Evolutionary conservation across 1,139 yeast species (phyloP).

Genomic region (Saccharomyces uvarum): DNA sequence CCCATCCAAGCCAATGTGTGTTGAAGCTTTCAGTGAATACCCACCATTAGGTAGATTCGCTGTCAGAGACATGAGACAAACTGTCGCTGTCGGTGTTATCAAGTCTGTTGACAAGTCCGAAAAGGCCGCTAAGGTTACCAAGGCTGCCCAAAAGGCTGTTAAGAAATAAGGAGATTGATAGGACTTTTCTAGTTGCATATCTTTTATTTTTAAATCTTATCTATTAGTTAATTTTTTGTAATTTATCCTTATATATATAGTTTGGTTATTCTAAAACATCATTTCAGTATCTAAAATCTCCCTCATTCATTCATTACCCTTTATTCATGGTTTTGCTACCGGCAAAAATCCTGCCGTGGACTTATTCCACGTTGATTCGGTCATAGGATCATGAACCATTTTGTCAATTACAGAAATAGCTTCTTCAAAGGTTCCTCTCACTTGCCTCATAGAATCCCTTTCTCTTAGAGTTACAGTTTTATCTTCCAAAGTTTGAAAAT

Average conservation of each 20-base stretch:
- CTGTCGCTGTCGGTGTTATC: conserved; percentile 99
- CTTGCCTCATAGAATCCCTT: conserved; percentile 95
- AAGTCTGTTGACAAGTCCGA: conserved; percentile 94
- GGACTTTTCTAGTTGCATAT: conserved; percentile 1
- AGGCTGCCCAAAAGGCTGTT: conserved; percentile 94
- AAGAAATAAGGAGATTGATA: conserved; percentile 5
- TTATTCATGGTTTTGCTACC: neutral
- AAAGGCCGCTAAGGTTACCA: conserved; percentile 96
- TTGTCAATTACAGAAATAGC: conserved; percentile 72
- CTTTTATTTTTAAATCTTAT: neutral
- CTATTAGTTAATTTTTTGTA: conserved; percentile 1
- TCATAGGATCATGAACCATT: conserved; percentile 49
- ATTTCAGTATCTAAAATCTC: neutral
- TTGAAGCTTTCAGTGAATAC: conserved; percentile 93
- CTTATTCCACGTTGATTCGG: neutral
- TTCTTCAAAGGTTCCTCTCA: conserved; percentile 80
- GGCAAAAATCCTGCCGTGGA: neutral
- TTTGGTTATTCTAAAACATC: neutral
- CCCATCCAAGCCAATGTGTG: conserved; percentile 96
- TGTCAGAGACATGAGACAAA: conserved; percentile 99
- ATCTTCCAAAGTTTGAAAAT: conserved; percentile 87
- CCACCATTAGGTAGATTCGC: conserved; percentile 99
- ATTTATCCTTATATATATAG: conserved; percentile 1
- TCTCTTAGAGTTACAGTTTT: conserved; percentile 94
- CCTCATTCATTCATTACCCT: too few relatives aligned